Evolutionary conservation across 2,329 filamentous ascomycete genomes (phyloP), one percentile per base, ranked within the genome.

Genomic region (Monilinia vaccinii-corymbosi): DNA sequence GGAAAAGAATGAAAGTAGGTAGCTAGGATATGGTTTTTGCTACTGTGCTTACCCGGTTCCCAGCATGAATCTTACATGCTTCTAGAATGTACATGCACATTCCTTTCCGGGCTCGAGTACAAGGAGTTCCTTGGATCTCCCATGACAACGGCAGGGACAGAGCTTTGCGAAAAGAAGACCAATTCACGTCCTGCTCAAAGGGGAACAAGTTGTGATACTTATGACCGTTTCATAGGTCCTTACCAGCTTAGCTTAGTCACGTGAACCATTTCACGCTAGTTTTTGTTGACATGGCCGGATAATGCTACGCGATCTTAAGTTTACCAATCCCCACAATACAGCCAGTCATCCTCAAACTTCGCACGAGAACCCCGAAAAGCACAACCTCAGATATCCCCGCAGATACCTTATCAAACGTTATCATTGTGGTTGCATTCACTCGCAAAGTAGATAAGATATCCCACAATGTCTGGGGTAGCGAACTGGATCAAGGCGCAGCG

Each of bases 401-500:
- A 31, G 34, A 45, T 31, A 31, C 42, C 44, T 46, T 48, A 36
- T 53, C 48, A 18, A 50, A 31, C 21, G 50, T 42, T n/a, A 49
- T 31, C 8, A 56, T 48, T 10, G 14, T 32, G 25, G 21, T 60
- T 50, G 50, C 42, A 49, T 42, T 56, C 21, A 28, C 38, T 45
- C 57, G 21, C 40, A 21, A 53, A 31, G 44, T 9, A 50, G 34
- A 34, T 14, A 53, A 10, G 7, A 46, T 38, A 32, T 49, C 40
- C 68, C 68, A 81, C 72, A 68, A 89, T 89, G 85, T 84, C 84
- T 63, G 76, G 76, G 68, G 76, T 75, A 67, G 84, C 87, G 71
- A 83, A 84, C 68, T 96, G 88, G 84, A 80, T 96, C 72, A 82
- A 86, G 74, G 81, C 82, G 73, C 88, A 94, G 81, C 87, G 88